Conservation (phyloP, 2,329 filamentous ascomycete genomes). For the Fusarium sp. region DNA sequence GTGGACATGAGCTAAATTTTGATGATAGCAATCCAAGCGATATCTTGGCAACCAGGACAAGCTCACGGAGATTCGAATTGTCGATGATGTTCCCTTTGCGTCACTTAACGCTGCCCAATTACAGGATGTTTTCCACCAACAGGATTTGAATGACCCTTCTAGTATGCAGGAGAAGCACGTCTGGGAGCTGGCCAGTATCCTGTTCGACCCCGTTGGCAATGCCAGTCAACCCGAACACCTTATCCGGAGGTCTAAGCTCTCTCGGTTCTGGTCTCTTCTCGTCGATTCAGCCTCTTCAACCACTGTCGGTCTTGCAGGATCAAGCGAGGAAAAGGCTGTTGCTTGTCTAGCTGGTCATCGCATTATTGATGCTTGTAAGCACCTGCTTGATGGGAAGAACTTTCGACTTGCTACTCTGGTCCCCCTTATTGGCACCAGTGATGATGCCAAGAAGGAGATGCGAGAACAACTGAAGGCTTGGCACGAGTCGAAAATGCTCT, state of each 20-base stretch:
- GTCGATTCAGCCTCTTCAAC: conserved; percentile 71
- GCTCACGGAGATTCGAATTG: conserved; percentile 65
- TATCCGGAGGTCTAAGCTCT: conserved; percentile 73
- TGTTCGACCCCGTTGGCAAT: conserved; percentile 79
- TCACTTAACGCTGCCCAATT: conserved; percentile 57
- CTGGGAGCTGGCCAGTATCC: conserved; percentile 87
- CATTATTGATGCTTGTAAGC: conserved; percentile 84
- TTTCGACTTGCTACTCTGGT: conserved; percentile 88
- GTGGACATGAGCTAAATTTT: conserved; percentile 26
- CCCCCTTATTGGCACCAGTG: conserved; percentile 82
- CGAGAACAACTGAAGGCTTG: conserved; percentile 84
- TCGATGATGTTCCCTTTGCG: conserved; percentile 72
- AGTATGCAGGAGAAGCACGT: conserved; percentile 77
- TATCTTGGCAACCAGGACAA: conserved; percentile 68
- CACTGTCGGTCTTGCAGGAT: conserved; percentile 69
- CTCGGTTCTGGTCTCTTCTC: conserved; percentile 74
- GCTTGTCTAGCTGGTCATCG: conserved; percentile 83
- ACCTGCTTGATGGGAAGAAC: conserved; percentile 80
- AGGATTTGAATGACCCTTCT: conserved; percentile 59
- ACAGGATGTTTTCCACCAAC: conserved; percentile 58
- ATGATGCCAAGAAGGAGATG: conserved; percentile 79
- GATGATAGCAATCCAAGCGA: conserved; percentile 66
- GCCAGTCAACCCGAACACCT: conserved; percentile 58
- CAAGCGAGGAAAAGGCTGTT: conserved; percentile 86
- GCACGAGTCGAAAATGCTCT: conserved; percentile 84